phyloP scores from a whole-genome alignment of 129 eudicot genomes.

The Erigeron canadensis region DNA sequence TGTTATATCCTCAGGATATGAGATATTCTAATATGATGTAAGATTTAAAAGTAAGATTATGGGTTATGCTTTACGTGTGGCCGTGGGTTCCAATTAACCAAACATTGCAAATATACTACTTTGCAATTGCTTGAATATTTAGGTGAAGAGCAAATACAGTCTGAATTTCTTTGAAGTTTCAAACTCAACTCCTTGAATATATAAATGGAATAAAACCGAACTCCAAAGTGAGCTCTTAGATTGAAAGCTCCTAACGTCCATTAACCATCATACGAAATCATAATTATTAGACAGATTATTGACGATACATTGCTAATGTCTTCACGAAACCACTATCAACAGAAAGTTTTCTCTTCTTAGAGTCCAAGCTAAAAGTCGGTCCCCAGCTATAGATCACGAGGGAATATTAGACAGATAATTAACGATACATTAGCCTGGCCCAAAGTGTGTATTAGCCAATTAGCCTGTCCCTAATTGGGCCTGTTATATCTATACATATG shows the following conservation, averaged over 20 bases:
- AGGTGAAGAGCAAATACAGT: neutral
- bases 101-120: neutral
- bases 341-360: no score
- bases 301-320: no score
- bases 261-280: neutral
- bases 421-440: no score
- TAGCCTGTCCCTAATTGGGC: no score
- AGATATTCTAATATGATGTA: neutral
- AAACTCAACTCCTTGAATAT: conserved; percentile 4
- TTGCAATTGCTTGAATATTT: neutral
- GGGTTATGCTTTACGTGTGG: neutral
- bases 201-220: neutral
- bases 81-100: neutral
- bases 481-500: no score
- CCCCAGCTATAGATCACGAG: no score
- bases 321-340: no score
- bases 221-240: neutral
- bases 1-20: neutral
- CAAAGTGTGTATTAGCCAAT: no score
- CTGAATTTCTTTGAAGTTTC: neutral
- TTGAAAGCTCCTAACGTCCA: conserved; percentile 1
- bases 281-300: no score
- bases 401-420: no score
- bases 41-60: neutral
- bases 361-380: no score